A percentile compares a stretch with the other conserved stretches of the same genome.
These are phyloP conservation scores for Stemphylium beticola DNA, from an alignment of 2,329 filamentous ascomycete species.

Conservation along the genomic window DNA sequence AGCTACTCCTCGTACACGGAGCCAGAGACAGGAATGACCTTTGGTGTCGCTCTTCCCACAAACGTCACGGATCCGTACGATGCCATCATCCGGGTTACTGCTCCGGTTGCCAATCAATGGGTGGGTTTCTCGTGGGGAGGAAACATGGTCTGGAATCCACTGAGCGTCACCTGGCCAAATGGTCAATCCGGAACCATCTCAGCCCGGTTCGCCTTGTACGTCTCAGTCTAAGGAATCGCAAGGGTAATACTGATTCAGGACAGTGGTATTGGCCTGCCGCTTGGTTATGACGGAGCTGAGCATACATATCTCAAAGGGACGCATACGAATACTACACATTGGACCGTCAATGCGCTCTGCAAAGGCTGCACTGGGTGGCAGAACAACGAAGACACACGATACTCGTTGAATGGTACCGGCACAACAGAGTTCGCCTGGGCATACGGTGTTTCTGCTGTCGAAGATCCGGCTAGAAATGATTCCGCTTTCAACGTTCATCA, in stretches of 20 bases:
- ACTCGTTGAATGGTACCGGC: conserved; percentile 33
- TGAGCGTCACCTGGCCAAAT: conserved; percentile 42
- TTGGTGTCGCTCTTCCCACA: conserved; percentile 41
- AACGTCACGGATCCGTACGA: conserved; percentile 40
- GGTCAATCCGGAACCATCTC: conserved; percentile 35
- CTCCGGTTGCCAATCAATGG: conserved; percentile 35
- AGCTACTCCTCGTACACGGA: conserved; percentile 41
- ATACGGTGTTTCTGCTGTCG: conserved; percentile 34
- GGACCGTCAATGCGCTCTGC: conserved; percentile 39
- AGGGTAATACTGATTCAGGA: conserved; percentile 20
- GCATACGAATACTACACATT: conserved; percentile 40
- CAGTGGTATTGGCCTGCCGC: conserved; percentile 36
- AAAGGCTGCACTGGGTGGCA: conserved; percentile 42
- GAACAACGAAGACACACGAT: conserved; percentile 35
- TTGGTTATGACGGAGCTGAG: conserved; percentile 36
- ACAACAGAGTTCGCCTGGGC: conserved; percentile 43
- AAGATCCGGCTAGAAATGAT: conserved; percentile 37
- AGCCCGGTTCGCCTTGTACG: conserved; percentile 43
- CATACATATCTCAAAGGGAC: conserved; percentile 40
- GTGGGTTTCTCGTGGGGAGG: conserved; percentile 43
- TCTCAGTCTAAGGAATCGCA: background rate
- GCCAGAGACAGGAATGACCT: conserved; percentile 35
- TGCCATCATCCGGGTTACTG: conserved; percentile 39
- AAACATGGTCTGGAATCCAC: conserved; percentile 43
- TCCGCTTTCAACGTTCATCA: conserved; percentile 43